These are phyloP conservation scores for Magnusiomyces suaveolens DNA, from an alignment of 1,139 yeast species.

Conservation along the genomic window DNA sequence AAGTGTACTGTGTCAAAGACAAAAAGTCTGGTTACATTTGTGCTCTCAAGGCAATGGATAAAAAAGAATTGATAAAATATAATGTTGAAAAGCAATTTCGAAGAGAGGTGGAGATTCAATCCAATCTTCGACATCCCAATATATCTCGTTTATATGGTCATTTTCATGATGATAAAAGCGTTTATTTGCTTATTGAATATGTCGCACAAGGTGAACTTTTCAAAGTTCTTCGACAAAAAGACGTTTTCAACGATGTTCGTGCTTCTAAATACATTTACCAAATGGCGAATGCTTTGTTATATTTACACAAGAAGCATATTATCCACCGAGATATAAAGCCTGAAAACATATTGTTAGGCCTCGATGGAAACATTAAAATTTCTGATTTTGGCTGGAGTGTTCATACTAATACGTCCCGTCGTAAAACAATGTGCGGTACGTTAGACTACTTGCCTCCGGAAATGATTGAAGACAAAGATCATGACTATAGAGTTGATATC, in stretches of 20 bases:
- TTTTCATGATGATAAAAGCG: slow-evolving; percentile 70
- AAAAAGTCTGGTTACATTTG: slow-evolving; percentile 66
- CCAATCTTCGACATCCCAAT: slow-evolving; percentile 61
- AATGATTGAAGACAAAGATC: slow-evolving; percentile 77
- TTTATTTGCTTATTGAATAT: slow-evolving; percentile 76
- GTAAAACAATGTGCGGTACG: slow-evolving; percentile 90
- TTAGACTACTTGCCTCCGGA: slow-evolving; percentile 93
- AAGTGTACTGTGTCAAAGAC: slow-evolving; percentile 82
- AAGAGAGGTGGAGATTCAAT: slow-evolving; percentile 86
- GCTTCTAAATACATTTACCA: slow-evolving; percentile 78
- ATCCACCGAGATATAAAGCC: slow-evolving; percentile 92
- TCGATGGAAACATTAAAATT: slow-evolving; percentile 63
- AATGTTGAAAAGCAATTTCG: slow-evolving; percentile 82
- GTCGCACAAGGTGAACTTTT: slow-evolving; percentile 83
- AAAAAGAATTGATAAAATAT: slow-evolving; percentile 61
- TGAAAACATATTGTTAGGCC: slow-evolving; percentile 71
- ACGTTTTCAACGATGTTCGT: slow-evolving; percentile 57
- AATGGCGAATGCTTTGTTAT: slow-evolving; percentile 66
- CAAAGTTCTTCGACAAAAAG: slow-evolving; percentile 52
- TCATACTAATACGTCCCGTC: slow-evolving; percentile 43
- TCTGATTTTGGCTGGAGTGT: slow-evolving; percentile 98
- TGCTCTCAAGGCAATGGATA: slow-evolving; percentile 87
- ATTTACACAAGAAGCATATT: slow-evolving; percentile 67
- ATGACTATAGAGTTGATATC: slow-evolving; percentile 70
- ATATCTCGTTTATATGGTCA: slow-evolving; percentile 75